Conservation (phyloP, 805 yeast genomes). For the Wickerhamomyces sydowiorum region DNA sequence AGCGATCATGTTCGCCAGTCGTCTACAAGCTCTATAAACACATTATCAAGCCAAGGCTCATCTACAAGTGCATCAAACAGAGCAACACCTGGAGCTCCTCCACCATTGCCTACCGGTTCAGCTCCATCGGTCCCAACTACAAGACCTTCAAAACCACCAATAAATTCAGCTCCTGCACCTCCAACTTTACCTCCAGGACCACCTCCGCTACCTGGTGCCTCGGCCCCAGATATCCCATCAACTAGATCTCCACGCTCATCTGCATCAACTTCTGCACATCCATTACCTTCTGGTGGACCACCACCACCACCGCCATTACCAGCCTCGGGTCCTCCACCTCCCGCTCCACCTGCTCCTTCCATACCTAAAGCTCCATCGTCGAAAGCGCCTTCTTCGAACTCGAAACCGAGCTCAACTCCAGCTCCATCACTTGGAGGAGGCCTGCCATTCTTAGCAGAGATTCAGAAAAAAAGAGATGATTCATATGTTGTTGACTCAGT, state of each 20-base stretch:
- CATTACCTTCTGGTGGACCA: conserved; percentile 15
- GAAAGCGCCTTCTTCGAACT: conserved; percentile 19
- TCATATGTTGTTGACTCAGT: conserved; percentile 40
- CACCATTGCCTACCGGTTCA: conserved; percentile 22
- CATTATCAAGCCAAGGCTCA: conserved; percentile 1
- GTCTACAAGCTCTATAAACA: conserved; percentile 11
- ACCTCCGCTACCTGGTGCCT: conserved; percentile 23
- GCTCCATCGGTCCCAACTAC: conserved; percentile 6
- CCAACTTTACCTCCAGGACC: conserved; percentile 23
- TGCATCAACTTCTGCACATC: conserved; percentile 9
- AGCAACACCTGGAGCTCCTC: conserved; percentile 17
- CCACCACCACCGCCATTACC: conserved; percentile 16
- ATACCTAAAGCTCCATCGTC: conserved; percentile 13
- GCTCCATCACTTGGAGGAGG: conserved; percentile 30
- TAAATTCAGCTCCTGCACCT: conserved; percentile 14
- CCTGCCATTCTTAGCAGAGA: conserved; percentile 54
- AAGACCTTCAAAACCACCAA: conserved; percentile 6
- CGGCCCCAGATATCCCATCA: conserved; percentile 8
- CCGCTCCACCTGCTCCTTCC: conserved; percentile 12
- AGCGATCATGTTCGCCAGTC: conserved; percentile 12
- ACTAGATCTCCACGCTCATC: conserved; percentile 12
- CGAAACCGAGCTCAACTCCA: conserved; percentile 9
- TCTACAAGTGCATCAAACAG: neutral
- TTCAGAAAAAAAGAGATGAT: conserved; percentile 50
- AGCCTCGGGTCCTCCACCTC: conserved; percentile 13